phyloP scores from a whole-genome alignment of 1,284 basidiomycete species.

The Apiotrichum veenhuisii region DNA sequence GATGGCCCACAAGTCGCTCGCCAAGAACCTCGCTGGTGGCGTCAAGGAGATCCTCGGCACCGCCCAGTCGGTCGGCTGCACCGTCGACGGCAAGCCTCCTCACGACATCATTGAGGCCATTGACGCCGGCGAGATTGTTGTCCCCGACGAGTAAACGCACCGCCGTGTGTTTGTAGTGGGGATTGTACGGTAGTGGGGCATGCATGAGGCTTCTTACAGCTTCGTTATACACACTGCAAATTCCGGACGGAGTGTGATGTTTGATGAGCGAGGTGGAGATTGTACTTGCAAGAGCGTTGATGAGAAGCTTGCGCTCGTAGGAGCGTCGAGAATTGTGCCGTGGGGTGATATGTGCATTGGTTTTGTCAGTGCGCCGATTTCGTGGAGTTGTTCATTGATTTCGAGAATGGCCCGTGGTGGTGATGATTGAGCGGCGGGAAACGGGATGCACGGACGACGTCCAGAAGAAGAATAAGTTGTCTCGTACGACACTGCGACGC shows the following conservation, averaged over 20 bases:
- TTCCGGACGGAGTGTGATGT: too few relatives aligned
- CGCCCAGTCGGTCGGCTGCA: slow-evolving; percentile 91
- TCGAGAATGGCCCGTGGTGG: too few relatives aligned
- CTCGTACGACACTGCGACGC: too few relatives aligned
- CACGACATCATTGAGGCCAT: slow-evolving; percentile 97
- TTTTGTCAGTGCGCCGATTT: too few relatives aligned
- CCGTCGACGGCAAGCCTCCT: slow-evolving; percentile 86
- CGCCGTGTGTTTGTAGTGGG: neutral
- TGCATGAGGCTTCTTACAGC: slow-evolving; percentile 23
- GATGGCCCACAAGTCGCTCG: slow-evolving; percentile 93
- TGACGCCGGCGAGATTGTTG: slow-evolving; percentile 89
- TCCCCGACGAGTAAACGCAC: slow-evolving; percentile 78
- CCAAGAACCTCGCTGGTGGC: slow-evolving; percentile 83
- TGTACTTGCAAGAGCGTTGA: neutral
- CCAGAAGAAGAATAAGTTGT: too few relatives aligned
- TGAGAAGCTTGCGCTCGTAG: too few relatives aligned
- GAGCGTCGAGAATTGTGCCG: too few relatives aligned
- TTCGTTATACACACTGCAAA: slow-evolving; percentile 1
- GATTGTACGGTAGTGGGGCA: slow-evolving; percentile 26
- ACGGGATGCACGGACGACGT: too few relatives aligned
- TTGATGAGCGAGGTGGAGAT: neutral
- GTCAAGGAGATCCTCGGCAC: slow-evolving; percentile 94
- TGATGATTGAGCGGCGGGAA: too few relatives aligned
- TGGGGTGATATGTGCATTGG: too few relatives aligned
- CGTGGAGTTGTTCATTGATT: too few relatives aligned